Conservation (phyloP, 495 filamentous ascomycete genomes). For the Neurospora sp. region DNA sequence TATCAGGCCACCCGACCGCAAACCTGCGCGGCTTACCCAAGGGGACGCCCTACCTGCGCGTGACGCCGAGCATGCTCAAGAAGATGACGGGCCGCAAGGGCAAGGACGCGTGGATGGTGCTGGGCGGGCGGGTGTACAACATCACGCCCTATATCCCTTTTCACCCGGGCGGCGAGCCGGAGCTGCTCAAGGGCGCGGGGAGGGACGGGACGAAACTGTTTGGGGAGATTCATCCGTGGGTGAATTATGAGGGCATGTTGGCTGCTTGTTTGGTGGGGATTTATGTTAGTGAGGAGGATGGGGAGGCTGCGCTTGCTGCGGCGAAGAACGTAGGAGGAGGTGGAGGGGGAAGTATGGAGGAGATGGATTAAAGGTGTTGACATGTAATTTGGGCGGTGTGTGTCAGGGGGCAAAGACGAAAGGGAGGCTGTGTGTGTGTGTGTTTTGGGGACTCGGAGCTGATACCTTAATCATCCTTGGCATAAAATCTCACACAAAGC, state of each 20-base stretch:
- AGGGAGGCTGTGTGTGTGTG: background rate
- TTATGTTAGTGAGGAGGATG: constrained; percentile 67
- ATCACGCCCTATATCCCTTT: constrained; percentile 81
- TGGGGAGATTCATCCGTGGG: constrained; percentile 91
- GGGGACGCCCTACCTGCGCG: constrained; percentile 38
- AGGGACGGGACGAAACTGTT: constrained; percentile 72
- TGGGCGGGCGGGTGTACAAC: constrained; percentile 86
- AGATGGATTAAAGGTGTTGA: constrained; percentile 50
- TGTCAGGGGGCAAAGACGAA: background rate
- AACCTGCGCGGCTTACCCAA: constrained; percentile 52
- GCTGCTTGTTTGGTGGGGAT: constrained; percentile 78
- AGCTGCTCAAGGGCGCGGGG: constrained; percentile 73
- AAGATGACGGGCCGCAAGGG: constrained; percentile 68
- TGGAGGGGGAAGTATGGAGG: constrained; percentile 36
- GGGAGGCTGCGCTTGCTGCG: constrained; percentile 4
- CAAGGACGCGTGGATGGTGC: constrained; percentile 77
- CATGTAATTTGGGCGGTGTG: background rate
- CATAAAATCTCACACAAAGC: background rate
- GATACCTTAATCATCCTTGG: background rate
- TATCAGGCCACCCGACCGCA: constrained; percentile 48
- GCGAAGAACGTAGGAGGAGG: constrained; percentile 32
- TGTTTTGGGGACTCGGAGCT: background rate
- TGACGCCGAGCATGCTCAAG: constrained; percentile 71
- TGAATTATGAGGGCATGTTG: constrained; percentile 93
- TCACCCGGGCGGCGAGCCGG: constrained; percentile 83